Conservation (phyloP, 2,329 filamentous ascomycete species). For the Fusarium sp. region DNA sequence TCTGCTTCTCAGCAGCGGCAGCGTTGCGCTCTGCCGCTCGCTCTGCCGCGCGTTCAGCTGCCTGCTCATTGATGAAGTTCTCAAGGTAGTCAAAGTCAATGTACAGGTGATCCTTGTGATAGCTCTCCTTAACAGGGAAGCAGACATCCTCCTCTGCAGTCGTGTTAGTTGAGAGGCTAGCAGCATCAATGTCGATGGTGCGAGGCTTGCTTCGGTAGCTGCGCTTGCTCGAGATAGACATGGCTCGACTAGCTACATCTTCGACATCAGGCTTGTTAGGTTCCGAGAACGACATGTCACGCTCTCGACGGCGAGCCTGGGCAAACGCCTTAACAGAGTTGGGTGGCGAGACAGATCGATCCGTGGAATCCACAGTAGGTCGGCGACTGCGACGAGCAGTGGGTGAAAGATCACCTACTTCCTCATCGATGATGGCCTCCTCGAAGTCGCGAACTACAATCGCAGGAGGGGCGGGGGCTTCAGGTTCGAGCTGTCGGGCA, state of each 20-base stretch:
- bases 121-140: slow-evolving; percentile 79
- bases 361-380: slow-evolving; percentile 65
- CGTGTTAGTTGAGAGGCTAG: slow-evolving; percentile 70
- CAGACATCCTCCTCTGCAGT: slow-evolving; percentile 89
- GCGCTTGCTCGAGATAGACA: slow-evolving; percentile 73
- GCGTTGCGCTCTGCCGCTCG: slow-evolving; percentile 61
- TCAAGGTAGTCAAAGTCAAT: slow-evolving; percentile 96
- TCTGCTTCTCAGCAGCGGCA: slow-evolving; percentile 45
- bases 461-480: slow-evolving; percentile 47
- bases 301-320: slow-evolving; percentile 84
- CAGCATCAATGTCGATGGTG: slow-evolving; percentile 69
- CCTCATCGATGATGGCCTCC: slow-evolving; percentile 79
- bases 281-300: slow-evolving; percentile 70
- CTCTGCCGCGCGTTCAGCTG: slow-evolving; percentile 53
- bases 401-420: slow-evolving; percentile 66
- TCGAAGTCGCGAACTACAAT: slow-evolving; percentile 81
- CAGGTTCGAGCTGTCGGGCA: slow-evolving; percentile 56
- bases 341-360: slow-evolving; percentile 83
- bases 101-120: slow-evolving; percentile 75
- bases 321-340: slow-evolving; percentile 99
- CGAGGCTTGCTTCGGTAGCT: slow-evolving; percentile 66
- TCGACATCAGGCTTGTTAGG: slow-evolving; percentile 51
- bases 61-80: slow-evolving; percentile 78
- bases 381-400: slow-evolving; percentile 59
- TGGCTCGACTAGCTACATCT: slow-evolving; percentile 71